Evolutionary conservation across 2,329 filamentous ascomycete genomes (phyloP), one percentile per base, ranked within the genome.

Genomic region (Colletotrichum sp.): DNA sequence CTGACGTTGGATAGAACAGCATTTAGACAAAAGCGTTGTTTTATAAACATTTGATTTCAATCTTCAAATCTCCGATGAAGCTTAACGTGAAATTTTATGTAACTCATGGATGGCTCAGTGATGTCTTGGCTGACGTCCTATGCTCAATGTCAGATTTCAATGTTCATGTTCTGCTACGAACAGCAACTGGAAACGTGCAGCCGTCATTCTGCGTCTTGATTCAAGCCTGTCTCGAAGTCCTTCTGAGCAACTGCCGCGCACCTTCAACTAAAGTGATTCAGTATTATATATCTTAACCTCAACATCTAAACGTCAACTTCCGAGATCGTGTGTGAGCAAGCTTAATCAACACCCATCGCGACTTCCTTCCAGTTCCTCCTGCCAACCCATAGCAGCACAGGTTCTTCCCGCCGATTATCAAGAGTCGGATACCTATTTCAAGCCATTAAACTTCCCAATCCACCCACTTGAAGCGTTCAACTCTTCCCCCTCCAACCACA

Each of bases 1-100:
- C 34, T 44, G 62, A 28, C 21, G 34, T 64, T 44, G 24, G 62
- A 44, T 64, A 26, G 62, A 44, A 44, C 62, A 64, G 59, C 59
- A 64, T 64, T 44, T 13, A 39, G 34, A 64, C 13, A 64, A 63
- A 32, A 63, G 30, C 30, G 30, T 34, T 63, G 21, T 26, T n/a
- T 44, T 18, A 13, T 21, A 52, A 52, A 52, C 44, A 52, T 21
- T 52, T 52, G 44, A 52, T 52, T 52, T 21, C n/a, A 52, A 52
- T 52, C 6, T 52, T 52, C n/a, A 13, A 21, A 49, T 6, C 6
- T 3, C 6, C 2, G 3, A 49, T 21, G 9, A 10, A 12, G 1
- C 18, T 34, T 6, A 13, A 34, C 12, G 32, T 15, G 12, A 15
- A 34, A 6, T 12, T 3, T 34, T 4, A 6, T 34, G 13, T 34